Evolutionary conservation across 2,329 filamentous ascomycete genomes (phyloP).

Genomic region (Samsoniella hepiali): DNA sequence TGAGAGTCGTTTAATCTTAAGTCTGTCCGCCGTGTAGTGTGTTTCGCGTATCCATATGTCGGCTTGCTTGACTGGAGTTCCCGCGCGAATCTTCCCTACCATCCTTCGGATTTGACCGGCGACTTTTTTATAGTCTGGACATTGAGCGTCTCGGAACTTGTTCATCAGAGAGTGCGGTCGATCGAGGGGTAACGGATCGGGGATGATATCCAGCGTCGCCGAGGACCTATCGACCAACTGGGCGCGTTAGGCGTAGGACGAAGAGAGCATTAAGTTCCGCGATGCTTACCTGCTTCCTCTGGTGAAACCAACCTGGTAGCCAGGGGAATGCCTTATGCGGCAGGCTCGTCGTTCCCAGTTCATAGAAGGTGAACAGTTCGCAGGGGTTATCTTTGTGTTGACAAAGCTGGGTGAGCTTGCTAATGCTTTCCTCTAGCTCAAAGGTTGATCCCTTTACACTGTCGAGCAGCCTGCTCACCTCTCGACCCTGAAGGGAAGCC

Average conservation of each 20-base stretch:
- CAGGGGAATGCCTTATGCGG: conserved; percentile 22
- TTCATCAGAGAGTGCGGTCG: conserved; percentile 28
- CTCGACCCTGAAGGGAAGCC: conserved; percentile 6
- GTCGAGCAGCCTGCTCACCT: conserved; percentile 22
- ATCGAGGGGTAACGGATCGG: conserved; percentile 25
- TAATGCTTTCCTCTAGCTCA: conserved; percentile 23
- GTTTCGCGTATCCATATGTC: conserved; percentile 26
- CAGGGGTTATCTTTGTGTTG: conserved; percentile 14
- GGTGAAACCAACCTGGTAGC: conserved; percentile 17
- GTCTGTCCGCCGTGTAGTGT: conserved; percentile 24
- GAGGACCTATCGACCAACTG: conserved; percentile 27
- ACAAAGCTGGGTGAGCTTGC: conserved; percentile 23
- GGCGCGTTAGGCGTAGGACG: neutral
- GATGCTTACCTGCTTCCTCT: neutral
- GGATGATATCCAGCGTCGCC: conserved; percentile 26
- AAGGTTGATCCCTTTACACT: conserved; percentile 21
- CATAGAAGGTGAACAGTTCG: conserved; percentile 26
- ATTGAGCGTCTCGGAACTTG: conserved; percentile 25
- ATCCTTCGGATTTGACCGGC: conserved; percentile 19
- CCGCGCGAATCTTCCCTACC: neutral
- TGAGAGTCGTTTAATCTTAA: conserved; percentile 35
- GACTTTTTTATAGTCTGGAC: conserved; percentile 22
- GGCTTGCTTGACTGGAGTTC: conserved; percentile 16
- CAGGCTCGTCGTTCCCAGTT: conserved; percentile 24
- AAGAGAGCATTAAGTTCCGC: neutral